Evolutionary conservation across 176 grass and related monocot species (phyloP).

Genomic region (Bolboschoenus planiculmis): DNA sequence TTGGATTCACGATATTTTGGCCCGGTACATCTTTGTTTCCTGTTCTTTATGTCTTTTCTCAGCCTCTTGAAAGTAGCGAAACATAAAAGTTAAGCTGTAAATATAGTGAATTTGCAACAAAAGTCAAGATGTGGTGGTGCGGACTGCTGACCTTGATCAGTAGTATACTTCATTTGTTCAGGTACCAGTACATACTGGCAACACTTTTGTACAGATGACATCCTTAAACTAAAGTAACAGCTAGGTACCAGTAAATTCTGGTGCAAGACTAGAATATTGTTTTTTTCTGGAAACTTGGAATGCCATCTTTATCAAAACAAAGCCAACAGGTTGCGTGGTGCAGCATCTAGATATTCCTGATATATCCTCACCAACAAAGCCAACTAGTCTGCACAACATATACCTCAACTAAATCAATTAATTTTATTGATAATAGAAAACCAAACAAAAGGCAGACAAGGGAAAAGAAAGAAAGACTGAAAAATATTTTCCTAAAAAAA

Average conservation of each 20-base stretch:
- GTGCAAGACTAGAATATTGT: background rate
- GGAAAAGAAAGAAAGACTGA: background rate
- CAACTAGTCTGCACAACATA: background rate
- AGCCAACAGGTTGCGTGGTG: no score
- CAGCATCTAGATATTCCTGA: background rate
- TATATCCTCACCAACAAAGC: background rate
- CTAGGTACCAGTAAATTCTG: background rate
- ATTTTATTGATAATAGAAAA: background rate
- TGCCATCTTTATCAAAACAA: background rate
- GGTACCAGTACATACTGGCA: background rate
- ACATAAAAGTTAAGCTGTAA: background rate
- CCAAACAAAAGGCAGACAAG: background rate
- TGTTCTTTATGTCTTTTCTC: background rate
- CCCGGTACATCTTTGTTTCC: conserved; percentile 39
- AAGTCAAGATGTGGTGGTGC: background rate
- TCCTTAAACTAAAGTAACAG: background rate
- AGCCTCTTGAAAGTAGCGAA: background rate
- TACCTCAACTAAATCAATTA: background rate
- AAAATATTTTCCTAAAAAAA: background rate
- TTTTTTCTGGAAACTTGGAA: background rate
- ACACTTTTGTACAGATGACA: background rate
- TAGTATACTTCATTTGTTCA: background rate
- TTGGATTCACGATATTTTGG: conserved; percentile 56
- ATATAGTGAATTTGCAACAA: background rate
- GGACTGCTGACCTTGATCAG: background rate